Evolutionary conservation across 257 asterid species (phyloP).

Genomic region (Verbascum thapsus): DNA sequence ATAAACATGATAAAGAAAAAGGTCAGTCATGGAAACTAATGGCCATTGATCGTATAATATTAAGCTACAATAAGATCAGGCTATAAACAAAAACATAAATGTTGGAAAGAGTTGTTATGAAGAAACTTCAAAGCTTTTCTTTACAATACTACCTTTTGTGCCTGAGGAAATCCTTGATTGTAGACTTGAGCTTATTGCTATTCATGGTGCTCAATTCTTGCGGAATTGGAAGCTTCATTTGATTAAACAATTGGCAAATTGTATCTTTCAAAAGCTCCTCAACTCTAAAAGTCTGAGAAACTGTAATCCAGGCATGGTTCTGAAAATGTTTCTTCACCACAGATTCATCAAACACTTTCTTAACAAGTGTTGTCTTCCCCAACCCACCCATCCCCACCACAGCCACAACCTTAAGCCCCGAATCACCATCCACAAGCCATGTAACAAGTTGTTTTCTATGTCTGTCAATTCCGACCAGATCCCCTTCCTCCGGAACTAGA

Average conservation of each 20-base stretch:
- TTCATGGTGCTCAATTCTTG: constrained; percentile 17
- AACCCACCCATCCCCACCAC: constrained; percentile 41
- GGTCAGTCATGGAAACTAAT: too few relatives aligned
- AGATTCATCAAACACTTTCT: constrained; percentile 33
- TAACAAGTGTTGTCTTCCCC: constrained; percentile 42
- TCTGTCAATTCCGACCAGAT: constrained; percentile 31
- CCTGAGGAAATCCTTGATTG: constrained; percentile 30
- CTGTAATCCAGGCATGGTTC: constrained; percentile 34
- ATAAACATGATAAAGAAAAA: too few relatives aligned
- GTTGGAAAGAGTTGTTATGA: too few relatives aligned
- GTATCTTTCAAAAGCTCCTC: constrained; percentile 27
- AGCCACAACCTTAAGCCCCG: constrained; percentile 26
- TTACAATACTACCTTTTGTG: background rate
- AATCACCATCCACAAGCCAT: constrained; percentile 9
- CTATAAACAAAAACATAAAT: too few relatives aligned
- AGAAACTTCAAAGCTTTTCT: too few relatives aligned
- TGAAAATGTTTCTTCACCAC: constrained; percentile 28
- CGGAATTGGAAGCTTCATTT: constrained; percentile 22
- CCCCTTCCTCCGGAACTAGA: constrained; percentile 29
- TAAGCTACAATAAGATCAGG: too few relatives aligned
- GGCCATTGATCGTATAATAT: too few relatives aligned
- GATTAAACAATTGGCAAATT: constrained; percentile 27
- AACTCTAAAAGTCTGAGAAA: constrained; percentile 31
- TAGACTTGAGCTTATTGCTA: constrained; percentile 12
- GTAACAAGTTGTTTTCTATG: background rate